Evolutionary conservation across 495 filamentous ascomycete genomes (phyloP), one percentile per base, ranked within the genome.

Genomic region (Podospora tetraspora): DNA sequence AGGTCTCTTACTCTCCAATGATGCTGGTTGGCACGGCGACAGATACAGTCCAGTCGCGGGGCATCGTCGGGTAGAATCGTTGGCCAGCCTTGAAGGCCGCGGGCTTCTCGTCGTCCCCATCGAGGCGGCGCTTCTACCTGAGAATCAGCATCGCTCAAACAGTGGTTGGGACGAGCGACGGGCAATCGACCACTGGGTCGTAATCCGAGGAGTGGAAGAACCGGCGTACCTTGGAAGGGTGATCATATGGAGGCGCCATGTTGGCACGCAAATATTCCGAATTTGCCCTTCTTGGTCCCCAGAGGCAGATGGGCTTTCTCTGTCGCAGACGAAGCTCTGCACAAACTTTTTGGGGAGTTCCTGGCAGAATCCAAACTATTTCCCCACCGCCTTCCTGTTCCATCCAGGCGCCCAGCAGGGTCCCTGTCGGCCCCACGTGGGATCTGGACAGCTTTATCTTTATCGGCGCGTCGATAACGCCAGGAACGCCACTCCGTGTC

Each of bases 21-120:
- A 84, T 73, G 69, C 81, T 84, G 12, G 79, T 81, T 2, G 82
- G 79, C 24, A 84, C 73, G 3, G 82, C 82, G 13, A 84, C 75
- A 9, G 82, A 83, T 19, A 84, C 59, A 0, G 82, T 84, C 82
- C 82, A 84, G 0, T 80, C 70, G 24, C 82, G 75, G 11, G 80
- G 77, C 9, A 69, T 66, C 0, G 73, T 73, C 13, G 81, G 79
- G 66, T 71, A 72, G 66, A 83, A 82, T 52, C 78, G 74, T 9
- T 61, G 32, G 11, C 30, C 43, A 7, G 62, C 60, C 58, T 72
- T 71, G 64, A 61, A 70, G 16, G 57, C 68, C 32, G 66, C 61
- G 13, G 64, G 32, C 30, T 43, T 63, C 12, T 74, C 77, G 24
- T 76, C 75, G 2, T 83, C 80, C 67, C 63, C 59, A 24, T 80